Evolutionary conservation across 1,284 basidiomycete genomes (phyloP).

Genomic region (Irpex sp.): DNA sequence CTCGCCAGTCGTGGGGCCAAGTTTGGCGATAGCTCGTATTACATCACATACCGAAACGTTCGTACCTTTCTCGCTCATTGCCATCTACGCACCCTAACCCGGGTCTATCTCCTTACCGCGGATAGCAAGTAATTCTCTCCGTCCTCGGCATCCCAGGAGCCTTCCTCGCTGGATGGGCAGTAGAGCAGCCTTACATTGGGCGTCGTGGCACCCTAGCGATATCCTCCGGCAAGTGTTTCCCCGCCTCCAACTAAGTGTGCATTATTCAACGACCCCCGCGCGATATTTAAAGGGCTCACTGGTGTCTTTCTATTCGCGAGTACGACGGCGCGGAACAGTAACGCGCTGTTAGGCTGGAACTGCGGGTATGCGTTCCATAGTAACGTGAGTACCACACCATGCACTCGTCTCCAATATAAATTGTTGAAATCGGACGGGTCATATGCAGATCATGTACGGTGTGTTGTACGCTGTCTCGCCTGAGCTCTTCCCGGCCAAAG

Average conservation of each 20-base stretch:
- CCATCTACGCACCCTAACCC: background rate
- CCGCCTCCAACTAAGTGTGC: conserved; percentile 31
- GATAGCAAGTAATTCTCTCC: conserved; percentile 55
- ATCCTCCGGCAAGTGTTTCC: conserved; percentile 42
- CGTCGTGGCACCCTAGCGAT: conserved; percentile 60
- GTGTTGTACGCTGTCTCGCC: conserved; percentile 70
- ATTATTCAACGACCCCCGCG: conserved; percentile 36
- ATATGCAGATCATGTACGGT: conserved; percentile 66
- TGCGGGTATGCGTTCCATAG: conserved; percentile 57
- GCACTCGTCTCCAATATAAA: too few species aligned
- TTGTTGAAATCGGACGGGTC: background rate
- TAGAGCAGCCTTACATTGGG: conserved; percentile 59
- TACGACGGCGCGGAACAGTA: conserved; percentile 64
- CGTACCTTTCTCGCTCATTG: conserved; percentile 5
- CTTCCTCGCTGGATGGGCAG: conserved; percentile 58
- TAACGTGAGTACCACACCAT: conserved; percentile 37
- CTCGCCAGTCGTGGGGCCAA: conserved; percentile 36
- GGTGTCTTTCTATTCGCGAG: conserved; percentile 71
- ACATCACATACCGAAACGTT: conserved; percentile 52
- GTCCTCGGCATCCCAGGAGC: conserved; percentile 67
- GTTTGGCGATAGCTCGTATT: conserved; percentile 47
- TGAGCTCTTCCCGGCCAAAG: conserved; percentile 73
- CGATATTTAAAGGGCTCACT: conserved; percentile 50
- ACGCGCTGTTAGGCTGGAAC: conserved; percentile 68
- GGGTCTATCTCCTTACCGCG: background rate